Evolutionary conservation across 805 yeast genomes (phyloP).

Genomic region (Yarrowia osloensis): DNA sequence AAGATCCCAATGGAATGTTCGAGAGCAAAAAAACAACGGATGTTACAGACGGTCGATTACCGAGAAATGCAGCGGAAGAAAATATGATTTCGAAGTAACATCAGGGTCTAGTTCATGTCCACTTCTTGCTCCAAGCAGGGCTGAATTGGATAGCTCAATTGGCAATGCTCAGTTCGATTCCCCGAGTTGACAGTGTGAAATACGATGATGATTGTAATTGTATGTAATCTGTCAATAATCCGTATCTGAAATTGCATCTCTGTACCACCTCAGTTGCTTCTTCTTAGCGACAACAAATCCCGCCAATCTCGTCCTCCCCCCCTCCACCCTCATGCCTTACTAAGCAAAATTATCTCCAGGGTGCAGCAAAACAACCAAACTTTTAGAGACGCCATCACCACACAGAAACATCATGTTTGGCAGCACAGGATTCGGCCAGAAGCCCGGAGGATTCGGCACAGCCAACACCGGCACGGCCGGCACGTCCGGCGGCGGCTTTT

Average conservation of each 20-base stretch:
- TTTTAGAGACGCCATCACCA: neutral
- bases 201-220: too few relatives aligned
- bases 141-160: too few relatives aligned
- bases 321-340: neutral
- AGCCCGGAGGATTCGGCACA: constrained; percentile 4
- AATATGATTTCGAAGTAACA: too few relatives aligned
- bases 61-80: neutral
- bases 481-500: constrained; percentile 40
- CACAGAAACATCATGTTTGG: constrained; percentile 35
- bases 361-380: constrained; percentile 24
- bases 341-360: neutral
- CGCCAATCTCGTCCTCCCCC: too few relatives aligned
- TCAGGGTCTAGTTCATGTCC: neutral
- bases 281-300: too few relatives aligned
- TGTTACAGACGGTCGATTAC: neutral
- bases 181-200: too few relatives aligned
- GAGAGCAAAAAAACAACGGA: neutral
- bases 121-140: too few relatives aligned
- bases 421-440: constrained; percentile 37
- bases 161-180: too few relatives aligned
- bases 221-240: too few relatives aligned
- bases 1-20: neutral
- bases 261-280: too few relatives aligned
- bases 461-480: constrained; percentile 3
- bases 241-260: too few relatives aligned